A percentile compares a stretch with the other conserved stretches of the same genome.
These are phyloP conservation scores for Synchytrium microbalum DNA, from an alignment of 371 early-diverging fungal genomes.

Conservation along the genomic window DNA sequence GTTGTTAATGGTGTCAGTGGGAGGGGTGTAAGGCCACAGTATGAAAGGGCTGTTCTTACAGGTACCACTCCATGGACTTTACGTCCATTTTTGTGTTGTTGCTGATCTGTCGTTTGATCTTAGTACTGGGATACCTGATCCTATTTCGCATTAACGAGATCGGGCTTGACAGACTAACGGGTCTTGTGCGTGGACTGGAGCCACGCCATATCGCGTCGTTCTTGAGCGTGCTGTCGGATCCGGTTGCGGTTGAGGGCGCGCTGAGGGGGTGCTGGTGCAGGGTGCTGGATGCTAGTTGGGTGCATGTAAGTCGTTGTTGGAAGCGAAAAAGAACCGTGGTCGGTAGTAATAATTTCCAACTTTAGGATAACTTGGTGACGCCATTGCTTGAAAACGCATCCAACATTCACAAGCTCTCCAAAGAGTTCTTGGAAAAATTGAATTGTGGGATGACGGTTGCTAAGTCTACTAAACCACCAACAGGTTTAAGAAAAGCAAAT, in stretches of 20 bases:
- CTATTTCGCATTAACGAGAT: background rate
- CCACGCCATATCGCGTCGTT: background rate
- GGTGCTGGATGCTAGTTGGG: background rate
- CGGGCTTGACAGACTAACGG: background rate
- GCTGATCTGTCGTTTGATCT: background rate
- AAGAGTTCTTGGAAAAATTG: conserved; percentile 18
- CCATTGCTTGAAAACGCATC: conserved; percentile 20
- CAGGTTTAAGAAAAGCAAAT: conserved; percentile 13
- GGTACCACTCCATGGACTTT: too few relatives aligned
- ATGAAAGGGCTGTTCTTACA: background rate
- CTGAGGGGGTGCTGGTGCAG: background rate
- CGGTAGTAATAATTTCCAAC: too few relatives aligned
- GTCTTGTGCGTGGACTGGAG: background rate
- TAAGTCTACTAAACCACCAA: conserved; percentile 22
- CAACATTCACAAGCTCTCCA: conserved; percentile 18
- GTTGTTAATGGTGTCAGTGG: background rate
- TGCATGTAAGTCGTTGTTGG: background rate
- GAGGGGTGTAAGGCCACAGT: background rate
- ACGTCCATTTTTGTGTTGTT: background rate
- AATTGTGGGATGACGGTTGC: conserved; percentile 29
- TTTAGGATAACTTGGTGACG: conserved; percentile 22
- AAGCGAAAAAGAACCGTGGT: too few relatives aligned
- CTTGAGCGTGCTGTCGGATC: background rate
- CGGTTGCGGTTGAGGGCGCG: background rate
- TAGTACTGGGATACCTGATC: background rate